Evolutionary conservation across 352 stramenopile species (phyloP), one percentile per base, ranked within the genome.

Genomic region (Pythium insidiosum): DNA sequence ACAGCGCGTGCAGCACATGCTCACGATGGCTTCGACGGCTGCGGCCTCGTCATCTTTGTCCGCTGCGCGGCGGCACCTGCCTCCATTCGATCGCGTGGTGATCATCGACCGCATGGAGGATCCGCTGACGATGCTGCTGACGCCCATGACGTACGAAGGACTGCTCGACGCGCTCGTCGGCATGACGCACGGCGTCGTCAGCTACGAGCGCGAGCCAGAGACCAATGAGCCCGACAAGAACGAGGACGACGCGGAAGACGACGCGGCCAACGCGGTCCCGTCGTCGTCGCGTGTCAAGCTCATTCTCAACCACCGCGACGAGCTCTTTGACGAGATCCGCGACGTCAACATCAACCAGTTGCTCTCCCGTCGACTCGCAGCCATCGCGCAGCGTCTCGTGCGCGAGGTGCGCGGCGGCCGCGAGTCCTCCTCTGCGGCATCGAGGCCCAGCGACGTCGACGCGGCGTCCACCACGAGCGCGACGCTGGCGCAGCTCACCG

Each of bases 111-210:
- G 79, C 2, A 83, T 86, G 72, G 65, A 88, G 43, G 75, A 92
- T 37, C 79, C 75, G 18, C 53, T 88, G 50, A 86, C 79, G 5
- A 84, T 92, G 73, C 42, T 92, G 45, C 53, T 89, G 21, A 88
- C 75, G 19, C 79, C 79, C 18, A 86, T 92, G 74, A 86, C 73
- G 52, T 92, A 92, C 48, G 79, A 92, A 61, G 79, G 75, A 1
- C 47, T 92, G 28, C 43, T 92, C 34, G 76, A 92, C 47, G 68
- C 73, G 11, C 56, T 88, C 1, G 51, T 92, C 10, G 73, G 72
- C 6, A 64, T 89, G 15, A 81, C 89, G 38, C 75, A 92, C 35
- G 68, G 79, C 15, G 66, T 87, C 18, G 63, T 92, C 15, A 69
- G 50, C 29, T 84, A 84, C 49, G 58, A 80, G 19, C 72, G 64